Evolutionary conservation across 768 basidiomycete genomes (phyloP).

Genomic region (Lactarius hatsudake): DNA sequence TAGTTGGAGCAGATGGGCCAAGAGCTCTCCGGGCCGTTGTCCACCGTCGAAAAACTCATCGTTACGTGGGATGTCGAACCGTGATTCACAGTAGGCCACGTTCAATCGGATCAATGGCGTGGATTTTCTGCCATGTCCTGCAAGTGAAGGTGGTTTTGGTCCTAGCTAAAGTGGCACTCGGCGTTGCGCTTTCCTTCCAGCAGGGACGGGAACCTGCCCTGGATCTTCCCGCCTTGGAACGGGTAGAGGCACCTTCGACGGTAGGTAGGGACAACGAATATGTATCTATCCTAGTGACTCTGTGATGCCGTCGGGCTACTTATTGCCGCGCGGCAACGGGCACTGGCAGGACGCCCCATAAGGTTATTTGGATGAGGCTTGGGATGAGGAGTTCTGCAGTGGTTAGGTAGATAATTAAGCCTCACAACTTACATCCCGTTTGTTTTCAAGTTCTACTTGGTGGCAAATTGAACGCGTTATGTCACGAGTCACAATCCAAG

Average conservation of each 20-base stretch:
- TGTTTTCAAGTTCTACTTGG: too few relatives aligned
- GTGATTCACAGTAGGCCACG: not conserved
- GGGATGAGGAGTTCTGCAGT: too few relatives aligned
- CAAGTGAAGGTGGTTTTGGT: not conserved
- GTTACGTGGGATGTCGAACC: not conserved
- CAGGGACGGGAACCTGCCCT: not conserved
- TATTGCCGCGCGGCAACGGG: not conserved
- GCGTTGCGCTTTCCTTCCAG: not conserved
- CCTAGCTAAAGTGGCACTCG: not conserved
- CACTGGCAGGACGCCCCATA: not conserved
- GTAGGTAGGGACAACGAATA: not conserved
- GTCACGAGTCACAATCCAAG: constrained; percentile 23
- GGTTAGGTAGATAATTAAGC: too few relatives aligned
- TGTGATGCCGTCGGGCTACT: not conserved
- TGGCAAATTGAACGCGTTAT: constrained; percentile 17
- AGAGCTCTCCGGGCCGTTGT: not conserved
- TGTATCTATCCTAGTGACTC: not conserved
- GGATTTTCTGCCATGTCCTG: not conserved
- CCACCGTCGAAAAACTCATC: not conserved
- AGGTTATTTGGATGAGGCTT: not conserved
- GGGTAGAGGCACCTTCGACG: not conserved
- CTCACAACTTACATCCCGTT: too few relatives aligned
- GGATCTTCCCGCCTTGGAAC: not conserved
- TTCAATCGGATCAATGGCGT: not conserved
- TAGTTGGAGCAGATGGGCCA: not conserved